Base-by-base conservation (phyloP, 75 land plant genomes). In the Gnetum montanum region DNA sequence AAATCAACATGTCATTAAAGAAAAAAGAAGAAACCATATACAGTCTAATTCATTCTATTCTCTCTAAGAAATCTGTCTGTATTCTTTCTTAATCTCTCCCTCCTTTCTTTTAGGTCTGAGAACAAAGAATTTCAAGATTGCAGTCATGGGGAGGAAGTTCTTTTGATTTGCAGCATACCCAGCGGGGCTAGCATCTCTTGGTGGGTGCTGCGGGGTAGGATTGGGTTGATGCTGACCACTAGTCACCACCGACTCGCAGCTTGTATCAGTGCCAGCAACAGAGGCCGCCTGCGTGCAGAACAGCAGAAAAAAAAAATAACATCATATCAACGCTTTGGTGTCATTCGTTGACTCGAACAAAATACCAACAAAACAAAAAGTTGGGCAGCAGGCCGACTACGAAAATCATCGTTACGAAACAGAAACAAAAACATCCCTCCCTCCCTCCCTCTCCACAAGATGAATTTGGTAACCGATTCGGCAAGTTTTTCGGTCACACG, bases 211-310 rank as follows among this genome's bases (percentile, higher is more conserved):
- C 34, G 83, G 75, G 13, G 90, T 69, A 49, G 67, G 55, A 16
- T 44, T 41, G 23, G 45, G 72, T 23, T 71, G 81, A 69, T 77
- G 87, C 70, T 85, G 76, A 63, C 85, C 88, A 25, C 89, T 82
- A 8, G 96, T 86, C 54, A 90, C 91, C 64, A 79, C 96, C 20
- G 96, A 86, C 49, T 90, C 96, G 63, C 89, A 84, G 73, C 96
- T 90, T 35, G 85, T 72, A 51, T 90, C 96, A 52, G 82, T 79
- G 11, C 81, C 74, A 27, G 81, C 72, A 59, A 82, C 60, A 20
- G 75, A 66, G 13, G 75, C 70, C 93, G 84, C 85, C 66, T 73
- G 18, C 31, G 34, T 20, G 25, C 20, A 3, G n/a, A n/a, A n/a
- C n/a, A n/a, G n/a, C n/a, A n/a, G n/a, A n/a, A 3, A 12, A 26